These are phyloP conservation scores for Penicillium lividum DNA, from an alignment of 495 filamentous ascomycete genomes.

Conservation along the genomic window DNA sequence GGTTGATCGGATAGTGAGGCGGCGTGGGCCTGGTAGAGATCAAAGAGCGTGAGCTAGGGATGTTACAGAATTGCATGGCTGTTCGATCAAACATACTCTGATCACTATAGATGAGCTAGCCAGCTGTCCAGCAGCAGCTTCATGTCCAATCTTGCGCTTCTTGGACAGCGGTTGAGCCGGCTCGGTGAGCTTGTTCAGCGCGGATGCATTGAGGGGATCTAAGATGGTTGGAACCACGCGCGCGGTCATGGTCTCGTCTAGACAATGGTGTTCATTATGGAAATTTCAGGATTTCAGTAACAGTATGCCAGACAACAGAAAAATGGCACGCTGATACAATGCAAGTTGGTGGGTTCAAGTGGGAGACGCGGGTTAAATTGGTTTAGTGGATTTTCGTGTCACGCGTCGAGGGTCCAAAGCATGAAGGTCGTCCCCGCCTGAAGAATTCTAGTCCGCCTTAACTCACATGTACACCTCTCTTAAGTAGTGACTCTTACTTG, in stretches of 20 bases:
- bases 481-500: background rate
- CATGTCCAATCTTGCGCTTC: slow-evolving; percentile 37
- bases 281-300: background rate
- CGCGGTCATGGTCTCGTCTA: slow-evolving; percentile 42
- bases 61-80: background rate
- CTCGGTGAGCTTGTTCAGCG: slow-evolving; percentile 37
- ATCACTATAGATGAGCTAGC: slow-evolving; percentile 34
- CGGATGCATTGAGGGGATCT: slow-evolving; percentile 35
- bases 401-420: slow-evolving; percentile 37
- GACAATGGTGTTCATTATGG: slow-evolving; percentile 22
- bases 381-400: slow-evolving; percentile 29
- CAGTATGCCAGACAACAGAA: slow-evolving; percentile 7
- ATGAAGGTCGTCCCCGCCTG: slow-evolving; percentile 14
- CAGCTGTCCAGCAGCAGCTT: slow-evolving; percentile 26
- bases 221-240: slow-evolving; percentile 32
- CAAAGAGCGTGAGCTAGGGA: background rate
- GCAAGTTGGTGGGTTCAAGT: slow-evolving; percentile 9
- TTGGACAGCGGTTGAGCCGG: slow-evolving; percentile 29
- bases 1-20: slow-evolving; percentile 57
- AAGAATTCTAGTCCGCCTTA: background rate
- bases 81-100: slow-evolving; percentile 24
- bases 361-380: slow-evolving; percentile 13
- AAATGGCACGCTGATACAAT: slow-evolving; percentile 17
- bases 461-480: too few relatives aligned
- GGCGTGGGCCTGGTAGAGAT: slow-evolving; percentile 53